Base-by-base conservation (phyloP, 2,329 filamentous ascomycete species). In the Hypocrella siamensis region DNA sequence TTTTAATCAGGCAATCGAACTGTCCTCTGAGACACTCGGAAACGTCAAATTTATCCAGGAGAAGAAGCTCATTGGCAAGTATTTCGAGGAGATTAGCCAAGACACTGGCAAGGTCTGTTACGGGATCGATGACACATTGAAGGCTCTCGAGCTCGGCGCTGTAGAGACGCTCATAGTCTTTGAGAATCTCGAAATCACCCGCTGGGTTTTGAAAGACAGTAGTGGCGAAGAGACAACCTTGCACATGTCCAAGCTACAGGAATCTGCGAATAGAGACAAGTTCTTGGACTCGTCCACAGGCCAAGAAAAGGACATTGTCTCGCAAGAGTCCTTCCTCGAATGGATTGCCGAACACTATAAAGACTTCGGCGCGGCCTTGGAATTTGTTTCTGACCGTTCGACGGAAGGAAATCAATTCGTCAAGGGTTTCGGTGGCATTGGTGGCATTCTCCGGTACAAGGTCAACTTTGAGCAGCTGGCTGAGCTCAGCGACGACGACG, bases 31-130 rank as follows among this genome's bases (percentile, higher is more conserved):
- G 67, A 98, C 90, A 6, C 72, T 98, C 30, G 82, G 86, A 60
- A 98, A 96, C 54, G 90, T 98, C 71, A 98, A 98, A 64, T 98
- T 98, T 58, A 94, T 98, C 56, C 90, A 98, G 61, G 90, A 98
- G 71, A 98, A 98, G 79, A 98, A 94, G 67, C 75, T 98, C 40
- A 98, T 98, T 51, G 88, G 88, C 56, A 85, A 82, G 54, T 98
- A 98, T 68, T 98, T 98, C 49, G 86, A 98, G 56, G 88, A 98
- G 61, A 96, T 98, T 51, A 93, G 84, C 56, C 85, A 93, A 60
- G 90, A 98, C 53, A 93, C 80, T 32, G 90, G 90, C 45, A 90
- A 85, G 53, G 77, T 98, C 45, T 98, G 90, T 67, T 98, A 98
- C 57, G 85, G 90, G 67, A 79, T 98, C 40, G 90, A 96, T 2